These are phyloP conservation scores for Dalbergia oliveri DNA, from an alignment of 306 rosid species.

Conservation along the genomic window DNA sequence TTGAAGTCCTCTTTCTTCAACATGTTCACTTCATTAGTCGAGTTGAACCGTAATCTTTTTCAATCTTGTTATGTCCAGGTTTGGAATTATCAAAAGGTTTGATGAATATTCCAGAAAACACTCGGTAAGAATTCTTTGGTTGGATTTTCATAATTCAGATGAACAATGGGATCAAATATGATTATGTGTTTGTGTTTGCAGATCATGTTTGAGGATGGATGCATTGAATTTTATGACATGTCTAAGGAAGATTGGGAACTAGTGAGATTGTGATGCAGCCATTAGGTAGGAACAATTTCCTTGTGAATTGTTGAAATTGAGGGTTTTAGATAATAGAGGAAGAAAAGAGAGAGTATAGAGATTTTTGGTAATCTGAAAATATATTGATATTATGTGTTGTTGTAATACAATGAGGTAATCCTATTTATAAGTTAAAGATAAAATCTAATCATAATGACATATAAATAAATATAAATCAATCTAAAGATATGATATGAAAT, in stretches of 20 bases:
- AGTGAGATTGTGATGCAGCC: conserved; percentile 49
- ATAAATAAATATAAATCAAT: too few species aligned
- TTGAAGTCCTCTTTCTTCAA: neutral
- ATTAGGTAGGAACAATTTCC: neutral
- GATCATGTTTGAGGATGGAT: conserved; percentile 78
- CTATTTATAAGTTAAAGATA: too few species aligned
- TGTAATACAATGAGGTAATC: too few species aligned
- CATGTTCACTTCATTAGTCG: neutral
- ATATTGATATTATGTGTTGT: too few species aligned
- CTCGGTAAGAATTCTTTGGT: conserved; percentile 51
- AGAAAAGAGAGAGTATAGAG: too few species aligned
- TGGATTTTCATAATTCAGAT: conserved; percentile 29
- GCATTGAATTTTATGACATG: conserved; percentile 60
- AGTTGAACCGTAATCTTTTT: conserved; percentile 24
- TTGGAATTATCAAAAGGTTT: conserved; percentile 67
- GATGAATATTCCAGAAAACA: conserved; percentile 65
- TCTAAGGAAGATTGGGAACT: conserved; percentile 76
- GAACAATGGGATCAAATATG: neutral
- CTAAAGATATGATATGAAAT: too few species aligned
- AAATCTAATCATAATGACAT: too few species aligned
- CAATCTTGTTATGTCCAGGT: conserved; percentile 52
- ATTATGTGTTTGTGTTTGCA: conserved; percentile 42
- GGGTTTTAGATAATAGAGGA: too few species aligned
- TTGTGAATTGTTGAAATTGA: neutral
- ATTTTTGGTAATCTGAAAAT: too few species aligned